Evolutionary conservation across 176 grass and related monocot genomes (phyloP), one percentile per base, ranked within the genome.

Genomic region (Poa annua): DNA sequence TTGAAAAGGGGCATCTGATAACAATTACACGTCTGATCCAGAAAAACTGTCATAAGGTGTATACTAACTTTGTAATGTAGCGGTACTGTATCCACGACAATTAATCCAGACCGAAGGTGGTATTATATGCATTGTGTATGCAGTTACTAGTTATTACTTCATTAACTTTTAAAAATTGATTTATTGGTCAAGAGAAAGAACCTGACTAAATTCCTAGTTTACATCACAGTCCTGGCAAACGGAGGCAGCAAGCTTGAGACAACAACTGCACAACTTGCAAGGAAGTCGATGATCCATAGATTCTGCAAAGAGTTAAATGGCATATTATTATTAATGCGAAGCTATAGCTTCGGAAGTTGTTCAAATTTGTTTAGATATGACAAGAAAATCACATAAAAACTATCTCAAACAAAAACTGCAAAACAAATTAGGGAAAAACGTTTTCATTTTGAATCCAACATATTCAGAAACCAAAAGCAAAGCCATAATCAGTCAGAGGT

Each of bases 241-340:
- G 3, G 61, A 79, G 61, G 62, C 79, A 72, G 36, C 36, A 39
- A 39, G 36, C 36, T 39, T 39, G 36, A 39, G 36, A 39, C 36
- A 39, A 5, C 36, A 82, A 82, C 73, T 90, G 78, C 83, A 78
- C 47, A 76, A 76, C 63, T 80, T 87, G 77, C 73, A 74, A 80
- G 76, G 71, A 84, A 84, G 69, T 70, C 59, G 61, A 69, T 57
- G 21, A 42, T 41, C 35, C 22, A 47, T 51, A 8, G 4, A 75
- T 83, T 65, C 56, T 83, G 70, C 68, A 64, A 53, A 81, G 39
- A 74, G 10, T 34, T 9, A 62, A 47, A 62, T 34, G 17, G 5
- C 24, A 60, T 13, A 73, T 83, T 57, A 83, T 47, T 13, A 73
- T 83, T 57, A 74, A 44, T 48, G 3, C 22, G 5, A n/a, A 62